Base-by-base conservation (phyloP, 176 grass and related monocot species). In the Oryza coarctata region DNA sequence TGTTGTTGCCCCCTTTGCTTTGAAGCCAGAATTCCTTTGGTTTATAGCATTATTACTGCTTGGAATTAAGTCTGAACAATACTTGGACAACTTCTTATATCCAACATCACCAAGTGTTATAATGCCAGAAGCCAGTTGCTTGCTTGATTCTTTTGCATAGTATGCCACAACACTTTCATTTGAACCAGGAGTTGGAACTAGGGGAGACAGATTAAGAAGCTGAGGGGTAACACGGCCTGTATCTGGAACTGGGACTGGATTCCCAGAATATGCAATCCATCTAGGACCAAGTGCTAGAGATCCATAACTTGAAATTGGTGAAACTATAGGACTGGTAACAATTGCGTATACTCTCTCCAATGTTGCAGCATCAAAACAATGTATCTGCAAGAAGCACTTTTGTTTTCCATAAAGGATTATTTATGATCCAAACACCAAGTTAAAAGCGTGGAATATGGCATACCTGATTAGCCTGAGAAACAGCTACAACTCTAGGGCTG, bases 81-180 rank as follows among this genome's bases (percentile, higher is more conserved):
- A 93, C 87, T 91, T 94, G 18, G 92, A 91, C 31, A 98, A 32
- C 84, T 83, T 93, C 68, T 87, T 91, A 84, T 90, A 95, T 67
- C 93, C 96, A 57, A 91, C 90, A 84, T 95, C 96, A 73, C 96
- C 89, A 73, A 98, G 96, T 74, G 90, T 93, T 28, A 89, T 89
- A 84, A 98, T 90, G 74, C 96, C 93, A 75, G 85, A 83, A 70
- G 93, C 93, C 70, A 98, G 76, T 71, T 91, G 90, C 74, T 93
- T 94, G 76, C 93, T 91, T 23, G 96, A 98, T 88, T 98, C 96
- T 86, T 91, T 98, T 69, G 96, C 96, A 77, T 95, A 95, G 81
- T 99, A 86, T 80, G 91, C 87, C 34, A 95, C 67, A 57, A 93
- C 68, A 88, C 90, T 95, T n/a, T 86, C 87, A 7, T 93, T 93